Conservation (phyloP, 495 filamentous ascomycete genomes). For the Astrothelium subdiscretum region DNA sequence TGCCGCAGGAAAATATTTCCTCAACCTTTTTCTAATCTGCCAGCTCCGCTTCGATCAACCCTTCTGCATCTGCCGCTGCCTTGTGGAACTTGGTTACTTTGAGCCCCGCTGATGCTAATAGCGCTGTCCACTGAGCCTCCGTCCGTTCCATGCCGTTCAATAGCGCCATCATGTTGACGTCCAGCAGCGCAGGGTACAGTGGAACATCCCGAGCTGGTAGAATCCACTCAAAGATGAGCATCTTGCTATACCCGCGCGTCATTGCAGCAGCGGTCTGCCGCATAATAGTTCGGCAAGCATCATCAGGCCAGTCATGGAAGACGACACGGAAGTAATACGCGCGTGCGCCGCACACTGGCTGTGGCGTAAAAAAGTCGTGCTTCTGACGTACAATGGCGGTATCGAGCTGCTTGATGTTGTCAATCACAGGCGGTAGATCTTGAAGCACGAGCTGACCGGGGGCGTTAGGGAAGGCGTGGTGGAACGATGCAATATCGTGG, state of each 20-base stretch:
- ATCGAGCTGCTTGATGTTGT: conserved; percentile 22
- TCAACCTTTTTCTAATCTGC: no score
- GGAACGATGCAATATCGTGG: conserved; percentile 39
- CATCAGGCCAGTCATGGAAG: conserved; percentile 34
- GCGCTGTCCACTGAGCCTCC: background rate
- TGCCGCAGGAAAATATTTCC: background rate
- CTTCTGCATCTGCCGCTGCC: background rate
- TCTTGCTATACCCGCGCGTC: background rate
- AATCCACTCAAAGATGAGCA: conserved; percentile 10
- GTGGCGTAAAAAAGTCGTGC: conserved; percentile 34
- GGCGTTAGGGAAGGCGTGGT: conserved; percentile 25
- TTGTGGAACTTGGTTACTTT: conserved; percentile 5
- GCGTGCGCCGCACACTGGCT: conserved; percentile 31
- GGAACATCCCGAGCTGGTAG: background rate
- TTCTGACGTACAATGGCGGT: conserved; percentile 8
- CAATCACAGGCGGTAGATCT: conserved; percentile 35
- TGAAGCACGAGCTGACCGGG: conserved; percentile 38
- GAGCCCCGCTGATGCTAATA: conserved; percentile 2
- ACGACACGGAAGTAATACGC: conserved; percentile 31
- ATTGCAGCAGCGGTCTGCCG: conserved; percentile 6
- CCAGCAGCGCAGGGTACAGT: conserved; percentile 6
- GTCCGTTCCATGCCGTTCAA: conserved; percentile 6
- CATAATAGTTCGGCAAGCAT: conserved; percentile 44
- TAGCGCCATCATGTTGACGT: conserved; percentile 9
- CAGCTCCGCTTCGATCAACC: background rate